Evolutionary conservation across 2,329 filamentous ascomycete species (phyloP).

Genomic region (Cryphonectria carpinicola): DNA sequence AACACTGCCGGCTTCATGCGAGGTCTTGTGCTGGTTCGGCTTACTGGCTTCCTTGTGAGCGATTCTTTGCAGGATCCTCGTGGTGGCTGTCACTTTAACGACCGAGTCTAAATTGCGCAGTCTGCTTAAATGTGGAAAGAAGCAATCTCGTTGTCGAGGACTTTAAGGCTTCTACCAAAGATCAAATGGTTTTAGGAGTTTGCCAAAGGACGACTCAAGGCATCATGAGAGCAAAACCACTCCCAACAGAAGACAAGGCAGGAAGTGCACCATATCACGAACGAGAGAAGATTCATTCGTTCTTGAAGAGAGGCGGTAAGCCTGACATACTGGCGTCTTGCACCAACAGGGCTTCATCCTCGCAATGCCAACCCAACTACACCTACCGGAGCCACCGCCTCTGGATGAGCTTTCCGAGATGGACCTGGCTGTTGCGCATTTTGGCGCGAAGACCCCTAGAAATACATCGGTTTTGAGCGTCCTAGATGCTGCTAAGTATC

Average conservation of each 20-base stretch:
- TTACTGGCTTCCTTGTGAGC: constrained; percentile 19
- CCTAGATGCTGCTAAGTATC: neutral
- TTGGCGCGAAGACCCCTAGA: neutral
- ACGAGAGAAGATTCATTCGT: neutral
- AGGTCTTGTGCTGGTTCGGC: neutral
- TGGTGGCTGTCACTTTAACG: constrained; percentile 14
- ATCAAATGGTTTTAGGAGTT: neutral
- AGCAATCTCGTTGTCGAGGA: neutral
- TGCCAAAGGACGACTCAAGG: neutral
- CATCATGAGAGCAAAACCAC: neutral
- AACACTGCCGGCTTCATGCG: neutral
- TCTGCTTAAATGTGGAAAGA: neutral
- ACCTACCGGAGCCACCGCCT: neutral
- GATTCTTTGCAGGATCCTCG: constrained; percentile 19
- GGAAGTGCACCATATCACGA: neutral
- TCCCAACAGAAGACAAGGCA: neutral
- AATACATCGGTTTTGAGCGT: too few relatives aligned
- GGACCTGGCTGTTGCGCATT: constrained; percentile 6
- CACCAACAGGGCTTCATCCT: neutral
- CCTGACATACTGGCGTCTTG: neutral
- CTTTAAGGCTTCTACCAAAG: neutral
- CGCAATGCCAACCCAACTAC: constrained; percentile 1
- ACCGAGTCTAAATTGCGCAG: neutral
- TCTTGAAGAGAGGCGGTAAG: neutral
- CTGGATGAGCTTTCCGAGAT: neutral